Conservation (phyloP, 306 rosid genomes). For the Corylus avellana region DNA sequence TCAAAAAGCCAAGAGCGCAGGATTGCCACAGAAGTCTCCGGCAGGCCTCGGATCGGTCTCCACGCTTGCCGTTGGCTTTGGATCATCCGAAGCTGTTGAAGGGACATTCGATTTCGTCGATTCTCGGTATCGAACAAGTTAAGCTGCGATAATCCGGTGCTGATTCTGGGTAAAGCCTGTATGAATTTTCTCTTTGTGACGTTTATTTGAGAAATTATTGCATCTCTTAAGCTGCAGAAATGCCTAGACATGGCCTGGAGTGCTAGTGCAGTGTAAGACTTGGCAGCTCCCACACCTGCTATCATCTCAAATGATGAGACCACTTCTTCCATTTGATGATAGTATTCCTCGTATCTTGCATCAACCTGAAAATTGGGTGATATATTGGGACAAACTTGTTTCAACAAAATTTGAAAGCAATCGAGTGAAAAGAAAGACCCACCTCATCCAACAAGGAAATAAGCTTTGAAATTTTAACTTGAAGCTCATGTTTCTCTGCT, state of each 20-base stretch:
- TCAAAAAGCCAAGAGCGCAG: conserved; percentile 89
- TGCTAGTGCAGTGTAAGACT: conserved; percentile 72
- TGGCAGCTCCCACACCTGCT: conserved; percentile 75
- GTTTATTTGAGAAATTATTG: conserved; percentile 57
- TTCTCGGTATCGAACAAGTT: conserved; percentile 60
- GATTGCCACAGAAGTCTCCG: conserved; percentile 79
- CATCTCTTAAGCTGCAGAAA: conserved; percentile 71
- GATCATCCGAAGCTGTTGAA: conserved; percentile 68
- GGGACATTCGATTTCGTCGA: conserved; percentile 50
- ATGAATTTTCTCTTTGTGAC: conserved; percentile 53
- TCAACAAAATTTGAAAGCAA: neutral
- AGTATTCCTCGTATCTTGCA: conserved; percentile 66
- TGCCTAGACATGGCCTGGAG: conserved; percentile 89
- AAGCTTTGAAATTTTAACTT: conserved; percentile 57
- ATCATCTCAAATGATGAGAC: conserved; percentile 63
- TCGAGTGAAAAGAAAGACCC: conserved; percentile 5
- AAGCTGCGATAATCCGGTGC: conserved; percentile 55
- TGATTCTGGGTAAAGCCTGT: conserved; percentile 64
- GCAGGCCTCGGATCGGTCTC: conserved; percentile 88
- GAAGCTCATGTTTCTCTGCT: conserved; percentile 63
- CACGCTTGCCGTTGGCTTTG: conserved; percentile 73
- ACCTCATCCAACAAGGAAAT: conserved; percentile 73
- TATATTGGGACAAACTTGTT: neutral
- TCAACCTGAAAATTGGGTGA: conserved; percentile 57
- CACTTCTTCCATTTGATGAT: conserved; percentile 74